A percentile compares a stretch with the other conserved stretches of the same genome.
Evolutionary conservation across 768 basidiomycete genomes (phyloP).

Genomic region (Leccinellum rugosiceps): DNA sequence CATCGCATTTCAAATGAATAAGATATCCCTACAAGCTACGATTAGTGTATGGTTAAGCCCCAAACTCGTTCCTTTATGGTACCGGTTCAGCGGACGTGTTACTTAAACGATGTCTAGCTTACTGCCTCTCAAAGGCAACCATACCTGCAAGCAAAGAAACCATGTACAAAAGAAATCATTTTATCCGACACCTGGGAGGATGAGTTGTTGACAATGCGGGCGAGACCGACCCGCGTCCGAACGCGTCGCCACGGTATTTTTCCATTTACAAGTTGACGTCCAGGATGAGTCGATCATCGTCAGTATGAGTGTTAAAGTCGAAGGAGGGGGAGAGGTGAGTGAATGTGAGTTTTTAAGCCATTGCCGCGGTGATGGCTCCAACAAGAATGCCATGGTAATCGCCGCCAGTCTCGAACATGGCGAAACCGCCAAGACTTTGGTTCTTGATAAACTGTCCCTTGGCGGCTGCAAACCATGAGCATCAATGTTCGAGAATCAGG

Average conservation of each 20-base stretch:
- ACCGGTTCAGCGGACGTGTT: background rate
- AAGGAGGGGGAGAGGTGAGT: constrained; percentile 5
- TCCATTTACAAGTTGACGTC: constrained; percentile 1
- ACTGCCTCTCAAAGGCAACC: constrained; percentile 16
- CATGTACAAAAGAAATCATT: background rate
- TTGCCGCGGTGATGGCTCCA: constrained; percentile 30
- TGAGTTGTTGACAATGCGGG: background rate
- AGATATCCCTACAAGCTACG: background rate
- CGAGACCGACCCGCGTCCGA: constrained; percentile 6
- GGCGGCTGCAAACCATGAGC: constrained; percentile 26
- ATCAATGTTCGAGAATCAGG: background rate
- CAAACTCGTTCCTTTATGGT: background rate
- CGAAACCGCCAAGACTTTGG: constrained; percentile 37
- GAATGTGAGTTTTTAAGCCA: constrained; percentile 17
- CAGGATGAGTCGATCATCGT: constrained; percentile 25
- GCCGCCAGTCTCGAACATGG: constrained; percentile 45
- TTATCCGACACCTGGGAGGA: constrained; percentile 16
- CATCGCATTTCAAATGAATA: background rate
- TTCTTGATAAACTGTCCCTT: constrained; percentile 42
- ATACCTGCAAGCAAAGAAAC: background rate
- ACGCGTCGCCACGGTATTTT: background rate
- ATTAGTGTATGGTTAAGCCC: background rate
- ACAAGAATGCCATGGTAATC: constrained; percentile 39
- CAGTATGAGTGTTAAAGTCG: background rate
- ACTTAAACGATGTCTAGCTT: background rate